phyloP scores from a whole-genome alignment of 306 rosid species.

The Fagus crenata region DNA sequence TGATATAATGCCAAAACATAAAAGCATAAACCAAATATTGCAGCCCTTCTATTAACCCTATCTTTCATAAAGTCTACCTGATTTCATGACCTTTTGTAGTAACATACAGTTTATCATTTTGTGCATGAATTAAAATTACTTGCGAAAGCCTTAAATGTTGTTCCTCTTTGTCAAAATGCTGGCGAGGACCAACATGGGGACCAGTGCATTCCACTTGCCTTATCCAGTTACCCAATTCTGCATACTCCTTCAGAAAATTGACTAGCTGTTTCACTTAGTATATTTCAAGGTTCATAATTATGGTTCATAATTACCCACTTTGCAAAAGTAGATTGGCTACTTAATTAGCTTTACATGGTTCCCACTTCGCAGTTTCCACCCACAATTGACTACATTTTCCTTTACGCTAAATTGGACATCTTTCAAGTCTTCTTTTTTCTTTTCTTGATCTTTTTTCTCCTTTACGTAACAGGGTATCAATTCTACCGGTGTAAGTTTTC shows the following conservation, averaged over 20 bases:
- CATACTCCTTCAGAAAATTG: neutral
- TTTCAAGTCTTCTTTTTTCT: neutral
- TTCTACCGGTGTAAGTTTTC: no score
- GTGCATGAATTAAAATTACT: neutral
- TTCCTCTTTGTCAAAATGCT: neutral
- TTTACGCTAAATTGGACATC: neutral
- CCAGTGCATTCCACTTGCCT: neutral
- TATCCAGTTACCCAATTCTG: neutral
- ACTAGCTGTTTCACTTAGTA: neutral
- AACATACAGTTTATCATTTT: no score
- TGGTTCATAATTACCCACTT: neutral
- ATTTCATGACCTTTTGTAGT: no score
- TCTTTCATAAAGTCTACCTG: no score
- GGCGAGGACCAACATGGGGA: neutral
- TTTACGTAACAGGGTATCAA: no score
- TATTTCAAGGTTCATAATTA: neutral
- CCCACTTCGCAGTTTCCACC: neutral
- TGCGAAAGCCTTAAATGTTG: neutral
- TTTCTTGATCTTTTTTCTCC: neutral
- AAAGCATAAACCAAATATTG: no score
- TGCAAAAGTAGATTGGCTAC: neutral
- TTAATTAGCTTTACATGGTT: neutral
- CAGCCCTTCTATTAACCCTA: no score
- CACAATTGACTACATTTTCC: neutral
- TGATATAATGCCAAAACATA: no score